A percentile compares a stretch with the other conserved stretches of the same genome.
Conservation (phyloP, 2,329 filamentous ascomycete species). For the Rhynchosporium graminicola region DNA sequence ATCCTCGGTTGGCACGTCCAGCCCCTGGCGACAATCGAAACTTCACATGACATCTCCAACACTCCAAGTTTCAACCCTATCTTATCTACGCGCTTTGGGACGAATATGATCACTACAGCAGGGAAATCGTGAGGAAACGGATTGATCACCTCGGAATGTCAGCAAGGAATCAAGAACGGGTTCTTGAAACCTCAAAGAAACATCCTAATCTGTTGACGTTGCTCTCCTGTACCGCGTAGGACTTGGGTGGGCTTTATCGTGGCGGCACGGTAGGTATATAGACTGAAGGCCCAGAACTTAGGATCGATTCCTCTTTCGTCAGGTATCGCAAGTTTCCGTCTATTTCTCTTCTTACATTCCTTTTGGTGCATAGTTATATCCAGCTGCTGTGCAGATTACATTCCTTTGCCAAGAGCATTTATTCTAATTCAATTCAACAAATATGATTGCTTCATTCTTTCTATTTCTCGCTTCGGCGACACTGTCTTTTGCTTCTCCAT, state of each 20-base stretch:
- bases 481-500: slow-evolving; percentile 32
- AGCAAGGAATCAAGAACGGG: slow-evolving; percentile 7
- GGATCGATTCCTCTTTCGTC: slow-evolving; percentile 6
- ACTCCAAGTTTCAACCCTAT: slow-evolving; percentile 28
- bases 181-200: slow-evolving; percentile 31
- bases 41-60: slow-evolving; percentile 28
- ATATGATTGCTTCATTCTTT: slow-evolving; percentile 31
- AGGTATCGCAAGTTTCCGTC: slow-evolving; percentile 11
- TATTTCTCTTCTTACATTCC: slow-evolving; percentile 13
- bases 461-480: slow-evolving; percentile 30
- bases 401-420: slow-evolving; percentile 27
- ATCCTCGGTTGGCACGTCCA: slow-evolving; percentile 22
- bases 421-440: slow-evolving; percentile 16
- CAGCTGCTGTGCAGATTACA: slow-evolving; percentile 34
- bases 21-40: slow-evolving; percentile 29
- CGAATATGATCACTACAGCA: slow-evolving; percentile 20
- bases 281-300: not conserved
- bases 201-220: slow-evolving; percentile 18
- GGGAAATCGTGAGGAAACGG: not conserved
- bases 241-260: not conserved
- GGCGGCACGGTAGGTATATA: slow-evolving; percentile 3
- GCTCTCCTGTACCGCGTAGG: slow-evolving; percentile 24
- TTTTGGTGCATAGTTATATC: slow-evolving; percentile 7
- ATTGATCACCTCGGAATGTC: slow-evolving; percentile 7
- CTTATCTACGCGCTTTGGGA: slow-evolving; percentile 16